A percentile compares a stretch with the other conserved stretches of the same genome.
Evolutionary conservation across 768 basidiomycete species (phyloP).

Genomic region (Leucogyrophana mollusca): DNA sequence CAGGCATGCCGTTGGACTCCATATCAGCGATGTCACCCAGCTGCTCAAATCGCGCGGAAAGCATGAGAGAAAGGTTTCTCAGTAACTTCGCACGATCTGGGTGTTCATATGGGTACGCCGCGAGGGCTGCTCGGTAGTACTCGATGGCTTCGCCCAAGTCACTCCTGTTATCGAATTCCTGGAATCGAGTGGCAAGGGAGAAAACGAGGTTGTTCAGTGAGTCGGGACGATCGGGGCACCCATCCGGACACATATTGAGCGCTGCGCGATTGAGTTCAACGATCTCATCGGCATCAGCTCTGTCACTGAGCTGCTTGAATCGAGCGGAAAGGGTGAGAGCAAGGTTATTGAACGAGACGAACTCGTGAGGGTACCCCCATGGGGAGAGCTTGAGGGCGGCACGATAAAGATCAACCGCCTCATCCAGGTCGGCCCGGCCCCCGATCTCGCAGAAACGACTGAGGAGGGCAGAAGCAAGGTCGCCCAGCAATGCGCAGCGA

Average conservation of each 20-base stretch:
- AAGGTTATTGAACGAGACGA: slow-evolving; percentile 14
- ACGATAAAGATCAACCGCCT: slow-evolving; percentile 18
- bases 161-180: slow-evolving; percentile 5
- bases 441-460: slow-evolving; percentile 6
- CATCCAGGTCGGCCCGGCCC: slow-evolving; percentile 17
- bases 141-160: slow-evolving; percentile 25
- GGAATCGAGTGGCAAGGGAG: slow-evolving; percentile 7
- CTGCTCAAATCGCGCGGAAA: no score
- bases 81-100: no score
- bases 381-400: slow-evolving; percentile 10
- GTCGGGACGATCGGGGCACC: slow-evolving; percentile 9
- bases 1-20: slow-evolving; percentile 6
- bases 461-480: slow-evolving; percentile 8
- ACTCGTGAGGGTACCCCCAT: slow-evolving; percentile 12
- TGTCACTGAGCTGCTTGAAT: slow-evolving; percentile 3
- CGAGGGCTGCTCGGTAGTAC: slow-evolving; percentile 14
- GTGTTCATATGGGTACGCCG: slow-evolving; percentile 8
- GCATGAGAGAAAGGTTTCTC: no score
- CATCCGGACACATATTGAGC: slow-evolving; percentile 1
- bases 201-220: slow-evolving; percentile 12
- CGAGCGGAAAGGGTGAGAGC: slow-evolving; percentile 15
- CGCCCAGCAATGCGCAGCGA: slow-evolving; percentile 9
- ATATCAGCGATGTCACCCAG: no score
- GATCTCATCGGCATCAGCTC: slow-evolving; percentile 15
- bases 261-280: slow-evolving; percentile 15